Conservation (phyloP, 2,329 filamentous ascomycete species). For the Neonectria punicea region DNA sequence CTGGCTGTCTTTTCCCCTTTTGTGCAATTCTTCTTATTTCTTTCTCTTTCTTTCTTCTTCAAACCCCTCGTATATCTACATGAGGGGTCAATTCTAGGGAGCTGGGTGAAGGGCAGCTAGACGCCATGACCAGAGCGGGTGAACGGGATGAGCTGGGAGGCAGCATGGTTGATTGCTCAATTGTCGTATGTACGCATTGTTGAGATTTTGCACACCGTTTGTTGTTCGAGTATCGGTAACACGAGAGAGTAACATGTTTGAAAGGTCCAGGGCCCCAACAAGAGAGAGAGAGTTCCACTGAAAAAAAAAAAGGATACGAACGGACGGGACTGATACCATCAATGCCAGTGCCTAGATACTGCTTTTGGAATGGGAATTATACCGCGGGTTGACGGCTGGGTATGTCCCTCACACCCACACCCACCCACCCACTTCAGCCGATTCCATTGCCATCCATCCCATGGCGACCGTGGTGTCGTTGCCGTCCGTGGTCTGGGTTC, state of each 20-base stretch:
- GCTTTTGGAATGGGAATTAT: neutral
- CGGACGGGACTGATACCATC: neutral
- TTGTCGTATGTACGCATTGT: slow-evolving; percentile 18
- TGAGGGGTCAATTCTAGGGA: neutral
- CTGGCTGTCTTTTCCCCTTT: neutral
- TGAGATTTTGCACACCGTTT: slow-evolving; percentile 8
- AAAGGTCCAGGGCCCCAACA: neutral
- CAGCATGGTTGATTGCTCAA: slow-evolving; percentile 7
- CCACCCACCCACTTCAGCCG: slow-evolving; percentile 3
- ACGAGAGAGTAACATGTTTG: neutral
- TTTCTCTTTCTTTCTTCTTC: too few relatives aligned
- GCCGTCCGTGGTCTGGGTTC: slow-evolving; percentile 1
- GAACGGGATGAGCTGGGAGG: slow-evolving; percentile 18
- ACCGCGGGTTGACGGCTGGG: slow-evolving; percentile 6
- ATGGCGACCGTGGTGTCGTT: slow-evolving; percentile 1
- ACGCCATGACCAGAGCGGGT: slow-evolving; percentile 9
- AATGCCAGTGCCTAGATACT: neutral
- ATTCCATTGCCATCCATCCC: slow-evolving; percentile 3
- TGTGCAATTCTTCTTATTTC: too few relatives aligned
- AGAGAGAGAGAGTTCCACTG: neutral
- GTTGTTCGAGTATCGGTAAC: neutral
- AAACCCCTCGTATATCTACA: neutral
- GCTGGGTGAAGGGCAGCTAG: slow-evolving; percentile 17
- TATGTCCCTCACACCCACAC: slow-evolving; percentile 20
- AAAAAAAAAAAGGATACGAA: neutral